Evolutionary conservation across 2,329 filamentous ascomycete genomes (phyloP).

Genomic region (Pseudocercospora cruenta): DNA sequence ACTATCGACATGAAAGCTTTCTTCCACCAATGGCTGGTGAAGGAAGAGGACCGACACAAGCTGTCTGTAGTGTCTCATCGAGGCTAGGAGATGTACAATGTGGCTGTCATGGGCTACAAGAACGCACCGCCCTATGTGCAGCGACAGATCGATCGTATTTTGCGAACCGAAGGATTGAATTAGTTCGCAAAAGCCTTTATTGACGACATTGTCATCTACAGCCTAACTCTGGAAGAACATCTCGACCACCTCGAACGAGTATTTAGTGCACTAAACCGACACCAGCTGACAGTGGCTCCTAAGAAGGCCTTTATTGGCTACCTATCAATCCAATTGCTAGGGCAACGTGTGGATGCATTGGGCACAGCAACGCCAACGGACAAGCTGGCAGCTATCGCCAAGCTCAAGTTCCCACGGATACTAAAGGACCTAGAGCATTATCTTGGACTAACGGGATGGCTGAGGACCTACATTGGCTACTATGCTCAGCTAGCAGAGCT

Average conservation of each 20-base stretch:
- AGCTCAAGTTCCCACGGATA: background rate
- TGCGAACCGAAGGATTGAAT: background rate
- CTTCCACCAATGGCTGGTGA: background rate
- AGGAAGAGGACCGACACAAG: background rate
- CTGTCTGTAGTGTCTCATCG: background rate
- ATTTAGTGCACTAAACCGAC: background rate
- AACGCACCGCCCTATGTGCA: background rate
- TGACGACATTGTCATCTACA: constrained; percentile 6
- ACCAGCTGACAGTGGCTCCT: no score
- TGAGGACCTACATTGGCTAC: background rate
- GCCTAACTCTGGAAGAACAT: background rate
- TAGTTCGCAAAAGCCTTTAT: background rate
- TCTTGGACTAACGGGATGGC: background rate
- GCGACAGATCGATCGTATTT: background rate
- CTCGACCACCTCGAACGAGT: background rate
- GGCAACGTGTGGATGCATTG: background rate
- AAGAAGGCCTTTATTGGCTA: background rate
- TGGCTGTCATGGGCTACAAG: background rate
- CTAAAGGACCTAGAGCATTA: constrained; percentile 1
- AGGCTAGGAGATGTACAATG: background rate
- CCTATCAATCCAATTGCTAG: background rate
- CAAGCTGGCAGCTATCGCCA: background rate
- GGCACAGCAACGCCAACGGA: background rate
- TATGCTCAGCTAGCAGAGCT: constrained; percentile 2
- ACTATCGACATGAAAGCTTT: background rate